A percentile compares a stretch with the other conserved stretches of the same genome.
phyloP scores from a whole-genome alignment of 2,329 filamentous ascomycete species.

The Arthrinium puccinioides region DNA sequence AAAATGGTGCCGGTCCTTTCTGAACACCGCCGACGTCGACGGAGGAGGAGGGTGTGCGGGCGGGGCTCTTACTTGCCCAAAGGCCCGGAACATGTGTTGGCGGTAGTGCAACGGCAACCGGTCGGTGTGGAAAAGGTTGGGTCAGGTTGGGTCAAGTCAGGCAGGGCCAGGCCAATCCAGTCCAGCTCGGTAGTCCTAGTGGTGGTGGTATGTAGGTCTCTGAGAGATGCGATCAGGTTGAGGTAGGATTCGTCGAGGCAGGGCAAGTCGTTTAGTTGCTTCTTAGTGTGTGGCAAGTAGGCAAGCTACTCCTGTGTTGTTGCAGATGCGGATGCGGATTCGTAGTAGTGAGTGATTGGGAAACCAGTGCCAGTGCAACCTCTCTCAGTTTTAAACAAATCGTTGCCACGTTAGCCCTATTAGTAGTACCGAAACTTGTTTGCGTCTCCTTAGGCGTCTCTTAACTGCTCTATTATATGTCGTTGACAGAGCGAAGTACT shows the following conservation, averaged over 20 bases:
- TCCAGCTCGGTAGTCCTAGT: conserved; percentile 9
- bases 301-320: neutral
- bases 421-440: conserved; percentile 1
- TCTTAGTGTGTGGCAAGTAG: neutral
- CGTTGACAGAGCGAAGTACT: conserved; percentile 2
- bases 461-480: conserved; percentile 26
- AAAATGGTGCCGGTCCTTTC: conserved; percentile 22
- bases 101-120: conserved; percentile 11
- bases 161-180: no score
- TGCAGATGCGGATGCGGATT: neutral
- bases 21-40: conserved; percentile 16
- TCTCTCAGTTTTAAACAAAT: conserved; percentile 16
- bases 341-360: neutral
- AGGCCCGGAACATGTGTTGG: conserved; percentile 29
- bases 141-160: no score
- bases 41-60: conserved; percentile 15
- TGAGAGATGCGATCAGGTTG: conserved; percentile 1
- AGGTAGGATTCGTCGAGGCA: neutral
- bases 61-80: conserved; percentile 21
- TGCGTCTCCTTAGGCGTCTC: conserved; percentile 18
- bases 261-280: neutral
- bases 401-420: conserved; percentile 19
- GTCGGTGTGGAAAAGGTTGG: no score
- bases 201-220: conserved; percentile 5
- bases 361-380: neutral